Conservation (phyloP, 495 filamentous ascomycete species). For the Neurospora cerealis region DNA sequence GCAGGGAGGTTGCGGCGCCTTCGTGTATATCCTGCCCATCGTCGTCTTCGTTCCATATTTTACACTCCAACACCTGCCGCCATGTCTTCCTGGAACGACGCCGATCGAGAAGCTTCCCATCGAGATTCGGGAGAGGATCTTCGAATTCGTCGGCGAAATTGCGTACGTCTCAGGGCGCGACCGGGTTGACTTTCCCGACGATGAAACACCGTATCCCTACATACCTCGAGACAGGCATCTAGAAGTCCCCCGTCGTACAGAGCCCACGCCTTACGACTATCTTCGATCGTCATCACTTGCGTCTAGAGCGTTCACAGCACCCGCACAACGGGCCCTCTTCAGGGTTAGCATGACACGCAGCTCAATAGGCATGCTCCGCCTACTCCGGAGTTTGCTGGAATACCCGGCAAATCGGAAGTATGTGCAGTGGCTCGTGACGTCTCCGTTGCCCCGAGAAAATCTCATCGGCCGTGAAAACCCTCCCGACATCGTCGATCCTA, state of each 20-base stretch:
- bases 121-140: neutral
- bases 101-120: neutral
- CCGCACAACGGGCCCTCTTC: neutral
- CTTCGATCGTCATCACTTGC: neutral
- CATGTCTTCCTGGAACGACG: neutral
- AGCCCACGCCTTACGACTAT: neutral
- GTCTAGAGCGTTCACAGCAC: neutral
- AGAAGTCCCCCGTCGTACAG: neutral
- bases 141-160: neutral
- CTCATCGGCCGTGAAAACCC: neutral
- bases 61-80: too few relatives aligned
- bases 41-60: too few relatives aligned
- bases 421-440: neutral
- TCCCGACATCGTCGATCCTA: neutral
- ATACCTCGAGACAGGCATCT: neutral
- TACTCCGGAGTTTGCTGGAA: neutral
- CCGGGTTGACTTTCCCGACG: neutral
- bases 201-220: neutral
- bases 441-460: neutral
- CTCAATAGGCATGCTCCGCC: neutral
- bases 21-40: neutral
- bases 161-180: neutral
- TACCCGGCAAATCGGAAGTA: neutral
- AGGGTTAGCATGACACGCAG: neutral
- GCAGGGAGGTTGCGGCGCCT: neutral